A percentile compares a stretch with the other conserved stretches of the same genome.
phyloP scores from a whole-genome alignment of 495 filamentous ascomycete genomes.

The Xylaria venustula region DNA sequence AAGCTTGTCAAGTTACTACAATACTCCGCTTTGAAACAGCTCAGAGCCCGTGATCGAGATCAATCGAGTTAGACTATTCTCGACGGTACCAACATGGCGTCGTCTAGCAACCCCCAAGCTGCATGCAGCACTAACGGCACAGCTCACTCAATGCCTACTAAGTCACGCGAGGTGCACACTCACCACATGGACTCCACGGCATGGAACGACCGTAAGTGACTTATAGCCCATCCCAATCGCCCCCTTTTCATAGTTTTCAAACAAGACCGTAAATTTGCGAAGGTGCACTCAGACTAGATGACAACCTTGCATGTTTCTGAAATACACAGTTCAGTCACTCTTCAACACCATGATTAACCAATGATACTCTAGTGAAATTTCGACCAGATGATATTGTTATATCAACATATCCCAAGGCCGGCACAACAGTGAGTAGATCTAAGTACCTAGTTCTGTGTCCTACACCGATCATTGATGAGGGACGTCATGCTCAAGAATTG shows the following conservation, averaged over 20 bases:
- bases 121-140: neutral
- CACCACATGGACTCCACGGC: neutral
- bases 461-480: no score
- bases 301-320: neutral
- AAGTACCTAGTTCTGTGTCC: no score
- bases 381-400: constrained; percentile 1
- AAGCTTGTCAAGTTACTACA: neutral
- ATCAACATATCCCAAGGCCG: neutral
- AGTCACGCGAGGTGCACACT: neutral
- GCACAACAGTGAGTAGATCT: neutral
- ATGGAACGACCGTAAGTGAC: constrained; percentile 1
- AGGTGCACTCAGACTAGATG: no score
- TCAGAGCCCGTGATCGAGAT: neutral
- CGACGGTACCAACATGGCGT: neutral
- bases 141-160: neutral
- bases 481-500: no score
- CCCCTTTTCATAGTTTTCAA: no score
- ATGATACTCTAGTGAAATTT: neutral
- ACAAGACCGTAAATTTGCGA: no score
- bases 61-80: neutral
- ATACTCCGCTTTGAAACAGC: neutral
- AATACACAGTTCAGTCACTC: neutral
- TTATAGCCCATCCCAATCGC: no score
- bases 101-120: neutral
- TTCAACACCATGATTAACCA: neutral